Percentiles rank a stretch among this genome's conserved stretches.
Conservation (phyloP, 2,329 filamentous ascomycete genomes). For the Ophiocordyceps sinensis region DNA sequence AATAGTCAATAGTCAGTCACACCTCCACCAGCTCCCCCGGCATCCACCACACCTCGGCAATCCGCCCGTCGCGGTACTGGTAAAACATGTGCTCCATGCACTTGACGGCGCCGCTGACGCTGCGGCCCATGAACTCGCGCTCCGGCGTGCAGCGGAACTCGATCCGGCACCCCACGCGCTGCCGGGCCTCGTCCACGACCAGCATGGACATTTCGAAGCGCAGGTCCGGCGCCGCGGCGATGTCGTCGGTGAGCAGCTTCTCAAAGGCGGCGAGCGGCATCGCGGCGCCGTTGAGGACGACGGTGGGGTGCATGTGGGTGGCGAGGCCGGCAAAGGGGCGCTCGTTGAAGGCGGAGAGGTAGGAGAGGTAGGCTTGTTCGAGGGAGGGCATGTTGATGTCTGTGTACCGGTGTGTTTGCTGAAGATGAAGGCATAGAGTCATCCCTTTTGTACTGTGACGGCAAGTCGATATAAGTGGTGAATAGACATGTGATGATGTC, state of each 20-base stretch:
- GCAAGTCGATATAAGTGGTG: too few relatives aligned
- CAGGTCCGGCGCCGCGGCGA: neutral
- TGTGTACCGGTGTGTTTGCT: too few relatives aligned
- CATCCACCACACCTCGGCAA: conserved; percentile 1
- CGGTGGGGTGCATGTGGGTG: neutral
- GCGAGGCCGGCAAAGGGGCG: neutral
- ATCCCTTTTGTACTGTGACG: too few relatives aligned
- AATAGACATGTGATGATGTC: too few relatives aligned
- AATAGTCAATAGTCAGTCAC: too few relatives aligned
- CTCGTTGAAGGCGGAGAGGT: neutral
- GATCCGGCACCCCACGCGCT: neutral
- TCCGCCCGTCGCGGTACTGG: neutral
- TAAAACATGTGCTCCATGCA: conserved; percentile 1
- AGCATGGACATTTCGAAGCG: neutral
- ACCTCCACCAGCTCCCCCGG: neutral
- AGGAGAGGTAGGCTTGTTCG: neutral
- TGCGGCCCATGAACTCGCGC: neutral
- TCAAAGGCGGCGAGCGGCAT: neutral
- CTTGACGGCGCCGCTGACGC: neutral
- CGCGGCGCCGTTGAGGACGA: neutral
- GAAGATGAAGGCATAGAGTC: too few relatives aligned
- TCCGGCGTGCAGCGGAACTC: neutral
- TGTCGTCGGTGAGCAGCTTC: conserved; percentile 1
- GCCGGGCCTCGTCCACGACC: neutral
- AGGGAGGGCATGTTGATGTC: too few relatives aligned